Base-by-base conservation (phyloP, 108 stramenopile species). In the Thalassiosira profunda region DNA sequence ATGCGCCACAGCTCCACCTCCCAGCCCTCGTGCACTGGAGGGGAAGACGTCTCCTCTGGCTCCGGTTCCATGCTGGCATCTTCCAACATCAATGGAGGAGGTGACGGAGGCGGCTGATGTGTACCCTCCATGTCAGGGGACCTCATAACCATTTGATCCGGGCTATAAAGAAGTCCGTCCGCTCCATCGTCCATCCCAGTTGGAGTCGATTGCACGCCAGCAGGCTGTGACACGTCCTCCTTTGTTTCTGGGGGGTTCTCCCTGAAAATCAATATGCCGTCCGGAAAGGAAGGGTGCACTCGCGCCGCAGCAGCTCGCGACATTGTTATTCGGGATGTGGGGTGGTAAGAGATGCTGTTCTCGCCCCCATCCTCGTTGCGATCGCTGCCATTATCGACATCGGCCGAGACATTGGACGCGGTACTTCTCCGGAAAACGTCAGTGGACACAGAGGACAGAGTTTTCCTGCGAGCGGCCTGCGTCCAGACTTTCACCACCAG, bases 401-500 rank as follows among this genome's bases (percentile, higher is more conserved):
- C 56, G 1, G 71, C 44, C 18, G 45, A 36, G 12, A 70, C 15
- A 9, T 30, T 34, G 34, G 33, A 17, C 15, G 58, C 36, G 37
- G 29, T 35, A 8, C 2, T 67, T 61, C 68, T 18, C 25, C n/a
- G n/a, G n/a, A n/a, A n/a, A n/a, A n/a, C n/a, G n/a, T n/a, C n/a
- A n/a, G n/a, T n/a, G n/a, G n/a, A n/a, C n/a, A n/a, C n/a, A n/a
- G n/a, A n/a, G n/a, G n/a, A n/a, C n/a, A n/a, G n/a, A n/a, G n/a
- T n/a, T n/a, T n/a, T n/a, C n/a, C n/a, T n/a, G n/a, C n/a, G n/a
- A n/a, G n/a, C n/a, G n/a, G n/a, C n/a, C 21, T 41, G 29, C 14
- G 73, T 53, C 88, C 88, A 92, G 29, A 87, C 58, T 58, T 88
- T 92, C 24, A 88, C 86, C 15, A 83, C 78, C 5, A 84, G 52